Percentiles rank a stretch among this genome's conserved stretches.
These are phyloP conservation scores for Hymenoscyphus occultus DNA, from an alignment of 2,329 filamentous ascomycete species.

Conservation along the genomic window DNA sequence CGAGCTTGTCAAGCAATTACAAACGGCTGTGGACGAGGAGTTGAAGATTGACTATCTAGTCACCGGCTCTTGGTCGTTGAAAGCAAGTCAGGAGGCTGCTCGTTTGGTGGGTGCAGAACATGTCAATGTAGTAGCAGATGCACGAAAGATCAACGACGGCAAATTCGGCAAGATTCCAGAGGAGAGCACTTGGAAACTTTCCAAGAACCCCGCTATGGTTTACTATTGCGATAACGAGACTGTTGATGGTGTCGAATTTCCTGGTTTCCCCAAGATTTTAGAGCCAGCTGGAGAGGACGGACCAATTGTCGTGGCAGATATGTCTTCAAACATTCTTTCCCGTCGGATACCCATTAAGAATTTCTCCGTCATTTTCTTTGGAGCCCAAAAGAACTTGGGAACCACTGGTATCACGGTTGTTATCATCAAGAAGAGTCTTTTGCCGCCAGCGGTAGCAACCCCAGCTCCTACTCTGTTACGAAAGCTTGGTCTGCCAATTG, in stretches of 20 bases:
- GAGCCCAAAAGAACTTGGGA: constrained; percentile 93
- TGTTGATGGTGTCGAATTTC: constrained; percentile 90
- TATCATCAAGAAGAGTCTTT: constrained; percentile 76
- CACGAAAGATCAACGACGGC: constrained; percentile 62
- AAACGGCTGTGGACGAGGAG: constrained; percentile 63
- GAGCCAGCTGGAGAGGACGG: constrained; percentile 56
- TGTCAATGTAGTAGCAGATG: constrained; percentile 77
- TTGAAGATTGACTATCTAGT: constrained; percentile 84
- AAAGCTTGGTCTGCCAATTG: constrained; percentile 70
- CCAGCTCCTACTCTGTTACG: constrained; percentile 69
- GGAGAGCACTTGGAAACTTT: constrained; percentile 73
- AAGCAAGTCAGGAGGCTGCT: constrained; percentile 80
- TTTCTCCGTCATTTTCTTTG: constrained; percentile 84
- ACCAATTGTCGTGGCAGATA: constrained; percentile 82
- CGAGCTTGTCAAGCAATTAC: constrained; percentile 55
- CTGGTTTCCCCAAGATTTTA: constrained; percentile 63
- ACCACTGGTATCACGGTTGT: constrained; percentile 82
- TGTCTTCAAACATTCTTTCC: constrained; percentile 91
- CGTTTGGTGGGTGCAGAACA: constrained; percentile 73
- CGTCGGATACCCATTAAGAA: constrained; percentile 73
- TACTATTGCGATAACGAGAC: constrained; percentile 93
- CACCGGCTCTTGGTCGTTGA: constrained; percentile 87
- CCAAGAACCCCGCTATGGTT: constrained; percentile 66
- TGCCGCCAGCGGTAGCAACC: constrained; percentile 64
- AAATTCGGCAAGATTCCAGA: constrained; percentile 85